phyloP scores from a whole-genome alignment of 2,329 filamentous ascomycete genomes.

The Elsinoe fawcettii region DNA sequence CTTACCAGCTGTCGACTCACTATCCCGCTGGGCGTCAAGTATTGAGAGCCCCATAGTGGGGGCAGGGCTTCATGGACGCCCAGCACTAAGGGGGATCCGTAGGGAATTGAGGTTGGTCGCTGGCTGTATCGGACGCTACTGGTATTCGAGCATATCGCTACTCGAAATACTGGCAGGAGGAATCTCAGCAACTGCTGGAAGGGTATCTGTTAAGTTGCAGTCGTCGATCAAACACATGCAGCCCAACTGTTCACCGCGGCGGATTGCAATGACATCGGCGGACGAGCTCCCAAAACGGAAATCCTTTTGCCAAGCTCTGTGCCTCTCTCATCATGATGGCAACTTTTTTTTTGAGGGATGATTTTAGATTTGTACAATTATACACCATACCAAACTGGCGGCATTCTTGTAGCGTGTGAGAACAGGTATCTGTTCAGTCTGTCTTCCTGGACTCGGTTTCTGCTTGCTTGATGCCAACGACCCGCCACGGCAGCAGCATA shows the following conservation, averaged over 20 bases:
- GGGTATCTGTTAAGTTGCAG: not conserved
- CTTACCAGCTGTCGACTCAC: slow-evolving; percentile 41
- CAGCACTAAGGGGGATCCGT: not conserved
- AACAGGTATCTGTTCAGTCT: not conserved
- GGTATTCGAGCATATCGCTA: not conserved
- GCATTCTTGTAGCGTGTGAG: too few species aligned
- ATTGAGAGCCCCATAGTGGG: slow-evolving; percentile 72
- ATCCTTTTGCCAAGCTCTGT: slow-evolving; percentile 7
- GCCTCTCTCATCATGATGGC: not conserved
- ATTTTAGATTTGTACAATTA: not conserved
- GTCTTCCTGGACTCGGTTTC: not conserved
- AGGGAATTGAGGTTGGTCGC: not conserved
- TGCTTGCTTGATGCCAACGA: not conserved
- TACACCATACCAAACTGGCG: too few species aligned
- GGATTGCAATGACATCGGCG: slow-evolving; percentile 8
- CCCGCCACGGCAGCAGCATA: slow-evolving; percentile 12
- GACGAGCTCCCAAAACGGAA: slow-evolving; percentile 9
- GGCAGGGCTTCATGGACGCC: slow-evolving; percentile 3
- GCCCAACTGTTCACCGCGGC: slow-evolving; percentile 6
- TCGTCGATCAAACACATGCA: not conserved
- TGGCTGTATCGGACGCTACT: not conserved
- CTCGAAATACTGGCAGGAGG: not conserved
- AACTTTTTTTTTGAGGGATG: not conserved
- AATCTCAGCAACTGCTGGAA: not conserved
- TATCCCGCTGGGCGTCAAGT: slow-evolving; percentile 73